Evolutionary conservation across 1,139 yeast species (phyloP).

Genomic region (Magnusiomyces tetraspermus): DNA sequence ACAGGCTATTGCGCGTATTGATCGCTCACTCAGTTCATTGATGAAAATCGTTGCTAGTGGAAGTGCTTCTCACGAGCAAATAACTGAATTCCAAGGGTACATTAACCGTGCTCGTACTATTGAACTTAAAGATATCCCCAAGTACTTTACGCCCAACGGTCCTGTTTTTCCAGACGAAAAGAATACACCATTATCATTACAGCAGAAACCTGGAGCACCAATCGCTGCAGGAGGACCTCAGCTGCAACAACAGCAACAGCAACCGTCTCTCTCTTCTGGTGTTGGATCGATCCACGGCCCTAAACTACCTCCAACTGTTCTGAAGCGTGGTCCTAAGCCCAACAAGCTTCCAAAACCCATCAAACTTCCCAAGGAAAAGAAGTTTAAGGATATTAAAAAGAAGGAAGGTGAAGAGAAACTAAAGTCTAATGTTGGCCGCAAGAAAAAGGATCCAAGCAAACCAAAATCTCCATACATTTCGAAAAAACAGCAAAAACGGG

Average conservation of each 20-base stretch:
- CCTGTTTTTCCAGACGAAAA: slow-evolving; percentile 4
- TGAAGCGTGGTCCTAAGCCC: slow-evolving; percentile 2
- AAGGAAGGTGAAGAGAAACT: slow-evolving; percentile 9
- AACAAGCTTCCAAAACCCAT: slow-evolving; percentile 22
- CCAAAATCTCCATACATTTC: slow-evolving; percentile 20
- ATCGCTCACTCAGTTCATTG: slow-evolving; percentile 52
- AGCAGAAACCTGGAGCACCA: neutral
- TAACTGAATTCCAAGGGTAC: slow-evolving; percentile 67
- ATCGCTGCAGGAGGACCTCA: neutral
- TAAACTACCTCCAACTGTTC: neutral
- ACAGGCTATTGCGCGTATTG: slow-evolving; percentile 70
- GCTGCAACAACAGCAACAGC: neutral
- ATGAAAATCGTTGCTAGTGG: slow-evolving; percentile 85
- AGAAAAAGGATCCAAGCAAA: slow-evolving; percentile 15
- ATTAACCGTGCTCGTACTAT: slow-evolving; percentile 64
- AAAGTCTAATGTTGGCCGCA: slow-evolving; percentile 8
- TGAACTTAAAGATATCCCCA: slow-evolving; percentile 43
- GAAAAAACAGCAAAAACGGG: slow-evolving; percentile 40
- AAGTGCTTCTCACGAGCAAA: slow-evolving; percentile 58
- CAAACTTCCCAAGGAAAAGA: slow-evolving; percentile 19
- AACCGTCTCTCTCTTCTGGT: neutral
- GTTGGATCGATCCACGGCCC: neutral
- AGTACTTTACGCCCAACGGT: slow-evolving; percentile 13
- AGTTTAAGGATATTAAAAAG: slow-evolving; percentile 5
- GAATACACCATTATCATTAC: neutral